Base-by-base conservation (phyloP, 306 rosid genomes). In the Sindora glabra region DNA sequence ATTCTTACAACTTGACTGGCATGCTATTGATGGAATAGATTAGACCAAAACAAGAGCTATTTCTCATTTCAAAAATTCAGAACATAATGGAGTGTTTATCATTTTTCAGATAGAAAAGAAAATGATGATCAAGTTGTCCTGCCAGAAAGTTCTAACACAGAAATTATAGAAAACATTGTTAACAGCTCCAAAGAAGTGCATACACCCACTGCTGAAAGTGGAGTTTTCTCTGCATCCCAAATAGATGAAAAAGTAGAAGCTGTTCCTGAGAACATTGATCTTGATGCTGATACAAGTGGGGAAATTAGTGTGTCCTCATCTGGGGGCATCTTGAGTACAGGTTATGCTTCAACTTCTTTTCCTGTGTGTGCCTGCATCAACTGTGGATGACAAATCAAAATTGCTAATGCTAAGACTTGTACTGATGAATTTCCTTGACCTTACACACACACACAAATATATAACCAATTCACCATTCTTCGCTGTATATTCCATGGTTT, bases 321-420 rank as follows among this genome's bases (percentile, higher is more conserved):
- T 6, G 53, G 56, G 65, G 81, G 51, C 41, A 65, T 62, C 64
- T 68, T 54, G 63, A 75, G 57, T 53, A 61, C 55, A 82, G 87
- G 86, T 72, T 56, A 59, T 81, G 46, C 49, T 44, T 65, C 15
- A n/a, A 19, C 47, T 52, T 24, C 1, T 67, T 70, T n/a, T n/a
- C n/a, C n/a, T n/a, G n/a, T n/a, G n/a, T n/a, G n/a, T 54, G 37
- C 38, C 56, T 56, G 50, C 49, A 59, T 51, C 18, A 58, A 48
- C 9, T 69, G 62, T 47, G 64, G 42, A 54, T 38, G 45, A 41
- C 27, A 21, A 60, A 64, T 49, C 23, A 18, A 59, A 45, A 48
- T 30, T 0, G n/a, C 33, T 48, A 40, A 42, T 33, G 14, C 33
- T 16, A 42, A 37, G 66, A 46, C 60, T 65, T 56, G 10, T 32